phyloP scores from a whole-genome alignment of 306 rosid genomes.

The Vigna trinervia region DNA sequence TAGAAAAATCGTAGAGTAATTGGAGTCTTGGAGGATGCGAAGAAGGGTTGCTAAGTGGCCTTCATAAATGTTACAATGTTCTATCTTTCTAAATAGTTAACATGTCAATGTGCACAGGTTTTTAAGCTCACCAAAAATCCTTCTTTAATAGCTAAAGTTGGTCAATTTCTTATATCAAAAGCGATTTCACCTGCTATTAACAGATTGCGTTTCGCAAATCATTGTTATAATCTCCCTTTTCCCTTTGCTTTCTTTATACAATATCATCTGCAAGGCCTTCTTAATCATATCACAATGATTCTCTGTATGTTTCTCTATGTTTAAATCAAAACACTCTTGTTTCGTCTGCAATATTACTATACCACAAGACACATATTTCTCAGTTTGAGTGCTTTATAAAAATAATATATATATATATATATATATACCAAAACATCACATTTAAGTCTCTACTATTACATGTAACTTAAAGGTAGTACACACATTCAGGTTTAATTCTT shows the following conservation, averaged over 20 bases:
- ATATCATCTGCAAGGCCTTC: neutral
- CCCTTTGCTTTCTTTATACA: neutral
- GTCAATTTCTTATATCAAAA: constrained; percentile 42
- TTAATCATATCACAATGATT: constrained; percentile 40
- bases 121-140: constrained; percentile 8
- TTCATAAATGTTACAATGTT: constrained; percentile 48
- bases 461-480: no score
- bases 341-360: neutral
- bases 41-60: constrained; percentile 43
- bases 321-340: neutral
- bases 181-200: constrained; percentile 37
- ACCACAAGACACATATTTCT: neutral
- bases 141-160: constrained; percentile 43
- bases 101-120: constrained; percentile 21
- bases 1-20: constrained; percentile 44
- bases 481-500: no score
- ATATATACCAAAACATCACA: no score
- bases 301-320: neutral
- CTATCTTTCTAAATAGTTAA: constrained; percentile 37
- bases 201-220: constrained; percentile 36
- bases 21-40: constrained; percentile 27
- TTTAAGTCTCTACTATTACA: no score
- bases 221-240: neutral
- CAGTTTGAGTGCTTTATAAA: no score
- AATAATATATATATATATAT: no score